These are phyloP conservation scores for Cladosporium sp. DNA, from an alignment of 2,329 filamentous ascomycete species.

Conservation along the genomic window DNA sequence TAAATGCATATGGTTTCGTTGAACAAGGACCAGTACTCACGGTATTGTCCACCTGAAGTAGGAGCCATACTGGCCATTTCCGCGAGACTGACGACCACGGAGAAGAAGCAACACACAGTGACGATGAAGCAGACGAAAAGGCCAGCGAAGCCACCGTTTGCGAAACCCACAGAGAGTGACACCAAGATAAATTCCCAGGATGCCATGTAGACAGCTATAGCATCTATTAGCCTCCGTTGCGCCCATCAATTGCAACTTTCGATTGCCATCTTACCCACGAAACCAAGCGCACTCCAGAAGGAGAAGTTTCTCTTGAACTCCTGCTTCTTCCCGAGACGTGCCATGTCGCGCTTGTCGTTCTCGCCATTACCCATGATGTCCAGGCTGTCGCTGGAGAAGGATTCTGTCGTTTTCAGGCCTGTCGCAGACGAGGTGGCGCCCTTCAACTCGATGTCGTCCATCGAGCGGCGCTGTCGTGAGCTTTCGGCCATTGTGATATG, in stretches of 20 bases:
- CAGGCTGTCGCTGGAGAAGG: not conserved
- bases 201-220: constrained; percentile 31
- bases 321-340: constrained; percentile 33
- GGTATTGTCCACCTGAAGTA: constrained; percentile 35
- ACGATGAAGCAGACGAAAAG: constrained; percentile 38
- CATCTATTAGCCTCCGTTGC: not conserved
- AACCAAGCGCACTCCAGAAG: constrained; percentile 32
- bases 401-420: constrained; percentile 1
- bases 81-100: constrained; percentile 33
- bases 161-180: constrained; percentile 32
- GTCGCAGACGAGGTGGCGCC: not conserved
- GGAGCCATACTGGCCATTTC: constrained; percentile 39
- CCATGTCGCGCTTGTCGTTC: constrained; percentile 29
- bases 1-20: not conserved
- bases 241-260: no score
- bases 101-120: constrained; percentile 31
- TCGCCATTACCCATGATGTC: constrained; percentile 11
- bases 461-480: constrained; percentile 1
- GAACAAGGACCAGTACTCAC: not conserved
- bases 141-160: constrained; percentile 36
- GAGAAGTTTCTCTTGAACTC: constrained; percentile 33
- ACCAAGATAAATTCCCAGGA: constrained; percentile 36
- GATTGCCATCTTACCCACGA: constrained; percentile 26
- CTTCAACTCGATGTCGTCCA: constrained; percentile 13
- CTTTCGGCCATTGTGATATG: constrained; percentile 5